Conservation (phyloP, 139 green algal genomes). For the Gonium pectorale region DNA sequence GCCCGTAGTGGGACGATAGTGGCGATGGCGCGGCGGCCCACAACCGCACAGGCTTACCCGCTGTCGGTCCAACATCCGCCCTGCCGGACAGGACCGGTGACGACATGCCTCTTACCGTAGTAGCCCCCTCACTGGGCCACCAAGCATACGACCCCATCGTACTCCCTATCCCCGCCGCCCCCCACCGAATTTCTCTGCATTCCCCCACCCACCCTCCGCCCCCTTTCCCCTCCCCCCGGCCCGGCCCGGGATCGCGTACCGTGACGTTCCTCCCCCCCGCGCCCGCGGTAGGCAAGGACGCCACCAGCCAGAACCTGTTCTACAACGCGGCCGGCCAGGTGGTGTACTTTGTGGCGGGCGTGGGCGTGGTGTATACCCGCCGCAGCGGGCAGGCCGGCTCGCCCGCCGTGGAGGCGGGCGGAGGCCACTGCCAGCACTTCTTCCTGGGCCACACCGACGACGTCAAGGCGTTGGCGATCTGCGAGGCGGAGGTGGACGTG, state of each 20-base stretch:
- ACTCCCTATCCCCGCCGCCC: too few relatives aligned
- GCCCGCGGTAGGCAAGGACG: constrained; percentile 65
- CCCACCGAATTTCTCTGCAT: too few relatives aligned
- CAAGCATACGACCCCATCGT: too few relatives aligned
- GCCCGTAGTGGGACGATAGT: too few relatives aligned
- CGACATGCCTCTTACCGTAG: too few relatives aligned
- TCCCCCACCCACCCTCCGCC: too few relatives aligned
- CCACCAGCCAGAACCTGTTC: constrained; percentile 70
- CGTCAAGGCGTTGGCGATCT: constrained; percentile 73
- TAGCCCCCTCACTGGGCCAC: too few relatives aligned
- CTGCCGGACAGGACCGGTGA: too few relatives aligned
- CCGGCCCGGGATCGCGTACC: background rate
- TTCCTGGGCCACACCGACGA: constrained; percentile 85
- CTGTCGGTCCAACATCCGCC: too few relatives aligned
- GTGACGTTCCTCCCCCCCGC: background rate
- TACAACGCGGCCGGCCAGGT: constrained; percentile 65
- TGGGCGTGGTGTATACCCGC: constrained; percentile 74
- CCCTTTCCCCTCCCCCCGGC: constrained; percentile 2
- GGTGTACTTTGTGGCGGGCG: constrained; percentile 68
- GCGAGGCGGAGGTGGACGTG: constrained; percentile 54
- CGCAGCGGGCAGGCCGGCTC: background rate
- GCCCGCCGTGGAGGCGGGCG: background rate
- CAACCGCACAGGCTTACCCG: too few relatives aligned
- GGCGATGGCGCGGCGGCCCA: too few relatives aligned
- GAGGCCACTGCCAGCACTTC: constrained; percentile 68